Conservation (phyloP, 2,329 filamentous ascomycete species). For the Dactylonectria estremocensis region DNA sequence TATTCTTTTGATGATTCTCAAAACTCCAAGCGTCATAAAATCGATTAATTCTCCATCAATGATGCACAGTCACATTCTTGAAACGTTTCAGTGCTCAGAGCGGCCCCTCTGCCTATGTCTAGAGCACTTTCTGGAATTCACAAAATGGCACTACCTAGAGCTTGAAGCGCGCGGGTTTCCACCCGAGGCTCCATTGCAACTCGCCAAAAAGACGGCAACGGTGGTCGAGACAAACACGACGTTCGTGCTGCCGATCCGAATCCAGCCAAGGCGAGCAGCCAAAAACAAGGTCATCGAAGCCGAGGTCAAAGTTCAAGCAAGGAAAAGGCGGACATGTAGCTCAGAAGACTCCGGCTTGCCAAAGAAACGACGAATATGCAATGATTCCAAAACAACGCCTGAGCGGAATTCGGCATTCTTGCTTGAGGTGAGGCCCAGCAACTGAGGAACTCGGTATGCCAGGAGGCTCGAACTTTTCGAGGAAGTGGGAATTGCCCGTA, state of each 20-base stretch:
- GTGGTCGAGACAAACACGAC: neutral
- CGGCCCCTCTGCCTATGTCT: slow-evolving; percentile 10
- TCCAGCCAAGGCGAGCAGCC: slow-evolving; percentile 18
- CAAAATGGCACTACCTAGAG: neutral
- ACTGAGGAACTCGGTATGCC: neutral
- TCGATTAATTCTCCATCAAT: neutral
- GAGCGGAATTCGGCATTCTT: neutral
- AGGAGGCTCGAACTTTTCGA: too few species aligned
- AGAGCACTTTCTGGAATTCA: slow-evolving; percentile 14
- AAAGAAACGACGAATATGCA: neutral
- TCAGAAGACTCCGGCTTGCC: neutral
- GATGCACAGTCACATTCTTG: neutral
- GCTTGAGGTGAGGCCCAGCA: neutral
- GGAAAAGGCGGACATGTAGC: neutral
- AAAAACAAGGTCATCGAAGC: slow-evolving; percentile 5
- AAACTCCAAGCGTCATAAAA: neutral
- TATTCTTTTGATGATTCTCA: neutral
- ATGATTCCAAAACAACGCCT: neutral
- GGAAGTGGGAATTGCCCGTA: neutral
- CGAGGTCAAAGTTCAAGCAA: neutral
- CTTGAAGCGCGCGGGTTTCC: neutral
- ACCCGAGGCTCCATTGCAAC: neutral
- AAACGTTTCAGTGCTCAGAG: neutral
- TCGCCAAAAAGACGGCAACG: neutral
- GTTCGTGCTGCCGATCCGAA: slow-evolving; percentile 5